Evolutionary conservation across 306 rosid genomes (phyloP), one percentile per base, ranked within the genome.

Genomic region (Corylus heterophylla): DNA sequence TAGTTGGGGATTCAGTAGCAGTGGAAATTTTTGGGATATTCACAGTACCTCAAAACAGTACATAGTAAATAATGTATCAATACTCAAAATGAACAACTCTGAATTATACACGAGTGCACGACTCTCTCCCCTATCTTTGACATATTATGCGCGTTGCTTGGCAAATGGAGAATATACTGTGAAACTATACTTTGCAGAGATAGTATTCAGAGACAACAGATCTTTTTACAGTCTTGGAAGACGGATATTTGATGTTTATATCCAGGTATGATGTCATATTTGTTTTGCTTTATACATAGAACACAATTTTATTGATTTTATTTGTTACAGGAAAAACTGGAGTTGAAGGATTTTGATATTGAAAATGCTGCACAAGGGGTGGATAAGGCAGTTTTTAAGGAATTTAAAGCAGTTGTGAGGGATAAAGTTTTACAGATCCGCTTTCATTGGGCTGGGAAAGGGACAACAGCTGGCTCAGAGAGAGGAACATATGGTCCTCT

Each of bases 371-470:
- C 86, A 48, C 81, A 85, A 8, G 76, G 82, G 59, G 79, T 6
- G 74, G 85, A 89, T 82, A 85, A 82, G 80, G 80, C 42, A 78
- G 78, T 83, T 82, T 17, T 37, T 35, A 18, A 72, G 58, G 25
- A 56, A 59, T 54, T 76, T 71, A 85, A 84, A 71, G 91, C 87
- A 13, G 71, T 49, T 58, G 87, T 87, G 17, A 74, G 71, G 3
- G 69, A 80, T 45, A 79, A 71, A 78, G 76, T 70, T 78, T 29
- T 89, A 73, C 84, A 83, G 81, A 82, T 88, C 39, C 92, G 82
- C 35, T 88, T 91, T 48, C 82, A 86, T 62, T 91, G 92, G 92
- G 89, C 94, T 66, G 92, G 94, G 69, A 89, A 87, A 76, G 97
- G 97, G 51, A 92, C 92, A 62, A 80, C 83, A 68, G 81, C 80